Evolutionary conservation across 305 asterid genomes (phyloP).

Genomic region (Ajuga reptans): DNA sequence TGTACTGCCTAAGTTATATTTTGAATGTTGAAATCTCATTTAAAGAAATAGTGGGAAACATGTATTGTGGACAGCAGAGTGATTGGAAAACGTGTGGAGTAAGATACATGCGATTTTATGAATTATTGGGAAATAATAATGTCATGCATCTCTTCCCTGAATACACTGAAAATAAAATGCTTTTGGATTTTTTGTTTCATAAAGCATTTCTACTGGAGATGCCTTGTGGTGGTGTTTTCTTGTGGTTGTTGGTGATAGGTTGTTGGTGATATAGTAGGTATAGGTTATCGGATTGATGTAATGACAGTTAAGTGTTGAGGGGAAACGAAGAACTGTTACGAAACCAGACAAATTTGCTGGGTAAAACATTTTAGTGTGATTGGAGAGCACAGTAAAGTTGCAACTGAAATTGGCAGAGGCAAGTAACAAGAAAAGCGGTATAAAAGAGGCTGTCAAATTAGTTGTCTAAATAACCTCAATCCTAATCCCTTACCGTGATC

Average conservation of each 20-base stretch:
- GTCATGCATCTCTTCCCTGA: background rate
- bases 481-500: background rate
- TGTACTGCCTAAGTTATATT: background rate
- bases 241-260: no score
- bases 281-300: no score
- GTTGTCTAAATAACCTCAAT: background rate
- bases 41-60: background rate
- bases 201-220: background rate
- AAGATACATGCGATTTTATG: background rate
- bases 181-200: background rate
- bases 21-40: background rate
- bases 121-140: background rate
- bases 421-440: background rate
- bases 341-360: no score
- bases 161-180: background rate
- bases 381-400: background rate
- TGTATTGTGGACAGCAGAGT: background rate
- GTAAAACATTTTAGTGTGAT: background rate
- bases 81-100: background rate
- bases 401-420: background rate
- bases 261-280: no score
- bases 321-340: no score
- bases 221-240: background rate
- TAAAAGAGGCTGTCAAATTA: background rate
- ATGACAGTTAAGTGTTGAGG: no score